These are phyloP conservation scores for Bipolaris sorokiniana DNA, from an alignment of 2,329 filamentous ascomycete genomes.

Conservation along the genomic window DNA sequence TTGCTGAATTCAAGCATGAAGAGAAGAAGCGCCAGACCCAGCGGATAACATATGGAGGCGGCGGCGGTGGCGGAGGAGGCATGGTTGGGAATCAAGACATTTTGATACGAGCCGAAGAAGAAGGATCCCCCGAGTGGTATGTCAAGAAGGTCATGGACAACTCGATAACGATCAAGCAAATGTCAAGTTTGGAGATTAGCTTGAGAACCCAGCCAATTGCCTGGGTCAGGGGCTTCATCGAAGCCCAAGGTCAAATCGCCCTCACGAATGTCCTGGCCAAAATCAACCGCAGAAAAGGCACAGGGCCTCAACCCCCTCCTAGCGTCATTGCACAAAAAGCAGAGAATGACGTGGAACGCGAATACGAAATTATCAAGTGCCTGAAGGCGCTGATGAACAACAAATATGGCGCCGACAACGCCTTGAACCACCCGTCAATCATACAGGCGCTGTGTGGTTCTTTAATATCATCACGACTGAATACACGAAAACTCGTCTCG, in stretches of 20 bases:
- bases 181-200: constrained; percentile 93
- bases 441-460: constrained; percentile 86
- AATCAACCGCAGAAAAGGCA: constrained; percentile 84
- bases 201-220: constrained; percentile 93
- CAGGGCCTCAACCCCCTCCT: constrained; percentile 70
- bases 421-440: constrained; percentile 85
- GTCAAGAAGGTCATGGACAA: constrained; percentile 97
- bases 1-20: constrained; percentile 93
- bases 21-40: constrained; percentile 83
- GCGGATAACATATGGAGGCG: constrained; percentile 65
- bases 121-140: constrained; percentile 97
- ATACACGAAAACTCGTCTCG: constrained; percentile 91
- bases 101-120: constrained; percentile 83
- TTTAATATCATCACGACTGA: constrained; percentile 84
- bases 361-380: constrained; percentile 98
- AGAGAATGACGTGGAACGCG: constrained; percentile 84
- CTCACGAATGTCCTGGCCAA: constrained; percentile 92
- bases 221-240: constrained; percentile 96
- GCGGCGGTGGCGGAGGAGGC: constrained; percentile 4
- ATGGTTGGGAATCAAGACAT: constrained; percentile 59
- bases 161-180: constrained; percentile 85
- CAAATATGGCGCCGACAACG: constrained; percentile 97
- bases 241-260: constrained; percentile 95
- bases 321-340: constrained; percentile 56
- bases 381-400: constrained; percentile 98